Base-by-base conservation (phyloP, 164 flowering plant genomes). In the Amborella trichopoda region DNA sequence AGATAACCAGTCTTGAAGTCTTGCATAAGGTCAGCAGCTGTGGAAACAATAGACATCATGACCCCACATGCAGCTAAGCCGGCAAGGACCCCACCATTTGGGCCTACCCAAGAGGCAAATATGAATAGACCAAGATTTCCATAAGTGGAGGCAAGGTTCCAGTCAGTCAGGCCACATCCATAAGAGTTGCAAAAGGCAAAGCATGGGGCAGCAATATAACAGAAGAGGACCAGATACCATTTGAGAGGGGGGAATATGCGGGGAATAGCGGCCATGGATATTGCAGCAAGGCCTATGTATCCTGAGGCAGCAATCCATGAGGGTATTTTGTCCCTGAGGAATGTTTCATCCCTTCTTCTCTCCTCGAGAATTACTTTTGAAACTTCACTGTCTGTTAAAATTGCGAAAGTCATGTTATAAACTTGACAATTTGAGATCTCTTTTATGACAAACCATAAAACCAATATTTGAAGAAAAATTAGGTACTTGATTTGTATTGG, bases 171-270 rank as follows among this genome's bases (percentile, higher is more conserved):
- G 2, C 99, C 99, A 10, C 84, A 70, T 12, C 99, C 95, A 44
- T 91, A 91, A 1, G 99, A 87, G 68, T 91, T 91, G 74, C 99
- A 84, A 70, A 91, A 91, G 28, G 99, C 99, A 28, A 91, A 84
- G 37, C 83, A 88, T 24, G 99, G 99, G 33, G 99, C 95, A 24
- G 84, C 19, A 33, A 91, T 26, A 49, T 91, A 91, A 6, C 94
- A 74, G 40, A 71, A 6, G 13, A 91, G 84, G 49, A 91, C 94
- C 40, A 87, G 55, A 52, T 91, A 88, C 96, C 96, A 91, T 54
- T 76, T 82, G 9, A 91, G 70, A 10, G 95, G 78, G 18, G 96
- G 99, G 39, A 87, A 87, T 26, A 91, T 69, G 16, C 75, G 41
- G 21, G 99, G 99, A 40, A 91, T 68, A 27, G 82, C 66, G 38